A percentile compares a stretch with the other conserved stretches of the same genome.
Evolutionary conservation across 108 stramenopile genomes (phyloP).

Genomic region (Asterionellopsis glacialis): DNA sequence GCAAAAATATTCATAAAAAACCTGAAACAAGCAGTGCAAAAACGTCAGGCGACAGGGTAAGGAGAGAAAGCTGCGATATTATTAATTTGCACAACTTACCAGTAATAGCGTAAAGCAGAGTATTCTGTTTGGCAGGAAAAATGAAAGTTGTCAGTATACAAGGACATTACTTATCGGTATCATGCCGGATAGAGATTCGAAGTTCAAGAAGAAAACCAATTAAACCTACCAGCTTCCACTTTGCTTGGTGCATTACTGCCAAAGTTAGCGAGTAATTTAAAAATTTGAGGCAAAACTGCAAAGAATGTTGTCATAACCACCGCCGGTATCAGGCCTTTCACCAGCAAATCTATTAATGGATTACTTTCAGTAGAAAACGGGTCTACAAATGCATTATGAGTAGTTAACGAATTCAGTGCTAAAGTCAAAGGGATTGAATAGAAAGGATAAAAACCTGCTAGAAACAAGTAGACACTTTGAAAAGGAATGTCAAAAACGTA

Average conservation of each 20-base stretch:
- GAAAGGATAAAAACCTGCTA: too few species aligned
- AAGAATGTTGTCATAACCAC: slow-evolving; percentile 67
- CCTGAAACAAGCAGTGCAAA: too few species aligned
- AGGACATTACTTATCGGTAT: too few species aligned
- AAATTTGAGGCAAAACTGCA: slow-evolving; percentile 76
- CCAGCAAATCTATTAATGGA: slow-evolving; percentile 42
- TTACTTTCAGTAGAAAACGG: too few species aligned
- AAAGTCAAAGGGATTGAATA: too few species aligned
- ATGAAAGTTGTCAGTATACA: neutral
- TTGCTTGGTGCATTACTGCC: slow-evolving; percentile 72
- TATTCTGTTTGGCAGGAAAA: slow-evolving; percentile 36
- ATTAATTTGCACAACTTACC: slow-evolving; percentile 82
- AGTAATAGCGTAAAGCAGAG: slow-evolving; percentile 73
- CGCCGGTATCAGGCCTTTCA: slow-evolving; percentile 65
- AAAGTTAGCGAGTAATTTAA: slow-evolving; percentile 85
- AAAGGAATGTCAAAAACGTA: too few species aligned
- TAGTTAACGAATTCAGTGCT: too few species aligned
- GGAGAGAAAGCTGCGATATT: slow-evolving; percentile 66
- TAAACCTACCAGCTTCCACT: slow-evolving; percentile 33
- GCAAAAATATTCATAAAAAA: too few species aligned
- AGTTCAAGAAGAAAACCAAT: neutral
- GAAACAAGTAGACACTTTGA: too few species aligned
- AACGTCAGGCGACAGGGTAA: too few species aligned
- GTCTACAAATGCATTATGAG: too few species aligned
- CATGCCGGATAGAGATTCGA: too few species aligned